Evolutionary conservation across 495 filamentous ascomycete genomes (phyloP), one percentile per base, ranked within the genome.

Genomic region (Podospora pseudopauciseta): DNA sequence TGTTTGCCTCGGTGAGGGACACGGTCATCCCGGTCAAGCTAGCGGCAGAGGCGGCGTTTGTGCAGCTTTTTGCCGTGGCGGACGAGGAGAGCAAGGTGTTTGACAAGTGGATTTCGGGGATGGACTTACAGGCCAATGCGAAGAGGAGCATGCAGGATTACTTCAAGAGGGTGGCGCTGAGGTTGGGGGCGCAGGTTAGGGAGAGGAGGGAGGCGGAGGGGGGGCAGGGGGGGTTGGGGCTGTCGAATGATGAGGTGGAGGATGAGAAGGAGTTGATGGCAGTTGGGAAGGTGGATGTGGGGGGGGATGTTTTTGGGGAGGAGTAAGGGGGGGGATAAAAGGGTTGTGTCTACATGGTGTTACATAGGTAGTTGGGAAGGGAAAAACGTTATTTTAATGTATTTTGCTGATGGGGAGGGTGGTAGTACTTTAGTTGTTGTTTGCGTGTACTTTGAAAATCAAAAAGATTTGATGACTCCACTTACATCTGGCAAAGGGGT

Each of bases 121-220:
- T 72, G 1, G 87, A 86, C 0, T 78, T 97, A 44, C 81, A 86
- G 3, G 81, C 90, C 0, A 88, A 85, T 9, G 86, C 85, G 34
- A 96, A 96, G 85, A 82, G 95, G 66, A 94, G 91, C 76, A 97
- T 98, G 92, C 86, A 89, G 58, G 95, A 99, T 73, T 99, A 99
- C 80, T 98, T 98, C 81, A 97, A 97, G 84, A 85, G 96, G 18
- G 89, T 98, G 57, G 92, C 91, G 16, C 77, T 96, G 66, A 85
- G 93, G 72, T 79, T 98, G 20, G 94, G 89, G 2, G 86, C 79
- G 64, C 95, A 97, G 76, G 92, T 92, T 0, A 84, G 92, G 69
- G 95, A 98, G 77, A 84, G 94, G 72, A 90, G 85, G 74, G 92
- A 96, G 72, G 96, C 96, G 7, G 92, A 96, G 76, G 93, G 93